These are phyloP conservation scores for Tillandsia leiboldiana DNA, from an alignment of 176 grass and related monocot species.

Conservation along the genomic window DNA sequence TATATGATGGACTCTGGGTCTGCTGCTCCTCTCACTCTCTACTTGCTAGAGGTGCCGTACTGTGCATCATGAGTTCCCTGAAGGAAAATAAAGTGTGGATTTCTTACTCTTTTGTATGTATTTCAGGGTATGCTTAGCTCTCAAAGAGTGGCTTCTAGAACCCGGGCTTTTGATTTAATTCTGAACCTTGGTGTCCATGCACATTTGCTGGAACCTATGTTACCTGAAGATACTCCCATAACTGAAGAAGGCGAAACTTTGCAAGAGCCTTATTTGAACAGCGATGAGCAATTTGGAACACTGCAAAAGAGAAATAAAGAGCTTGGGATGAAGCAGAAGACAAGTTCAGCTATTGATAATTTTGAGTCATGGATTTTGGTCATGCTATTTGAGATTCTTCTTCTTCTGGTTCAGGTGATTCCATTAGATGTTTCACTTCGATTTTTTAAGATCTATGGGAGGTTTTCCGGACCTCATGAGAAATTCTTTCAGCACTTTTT, in stretches of 20 bases:
- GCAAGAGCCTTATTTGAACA: constrained; percentile 50
- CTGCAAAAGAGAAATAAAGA: constrained; percentile 31
- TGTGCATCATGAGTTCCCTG: background rate
- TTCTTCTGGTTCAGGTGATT: constrained; percentile 86
- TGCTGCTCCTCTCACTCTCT: constrained; percentile 85
- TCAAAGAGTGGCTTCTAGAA: constrained; percentile 61
- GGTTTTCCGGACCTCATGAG: background rate
- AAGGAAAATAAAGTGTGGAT: constrained; percentile 1
- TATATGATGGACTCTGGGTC: constrained; percentile 84
- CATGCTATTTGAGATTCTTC: constrained; percentile 87
- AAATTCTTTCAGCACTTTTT: background rate
- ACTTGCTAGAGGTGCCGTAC: constrained; percentile 83
- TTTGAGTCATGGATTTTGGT: constrained; percentile 95
- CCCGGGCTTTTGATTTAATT: constrained; percentile 90
- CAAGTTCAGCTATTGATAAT: constrained; percentile 61
- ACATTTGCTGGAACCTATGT: constrained; percentile 88
- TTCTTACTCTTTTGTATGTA: constrained; percentile 22
- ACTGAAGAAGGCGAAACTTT: constrained; percentile 48
- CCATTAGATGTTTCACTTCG: constrained; percentile 4
- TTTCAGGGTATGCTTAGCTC: constrained; percentile 90
- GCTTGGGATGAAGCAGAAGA: constrained; percentile 33
- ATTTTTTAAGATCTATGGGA: background rate
- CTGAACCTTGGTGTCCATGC: constrained; percentile 90
- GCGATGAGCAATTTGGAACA: constrained; percentile 43
- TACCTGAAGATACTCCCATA: constrained; percentile 54